Evolutionary conservation across 805 yeast species (phyloP), one percentile per base, ranked within the genome.

Genomic region (Candida adriatica): DNA sequence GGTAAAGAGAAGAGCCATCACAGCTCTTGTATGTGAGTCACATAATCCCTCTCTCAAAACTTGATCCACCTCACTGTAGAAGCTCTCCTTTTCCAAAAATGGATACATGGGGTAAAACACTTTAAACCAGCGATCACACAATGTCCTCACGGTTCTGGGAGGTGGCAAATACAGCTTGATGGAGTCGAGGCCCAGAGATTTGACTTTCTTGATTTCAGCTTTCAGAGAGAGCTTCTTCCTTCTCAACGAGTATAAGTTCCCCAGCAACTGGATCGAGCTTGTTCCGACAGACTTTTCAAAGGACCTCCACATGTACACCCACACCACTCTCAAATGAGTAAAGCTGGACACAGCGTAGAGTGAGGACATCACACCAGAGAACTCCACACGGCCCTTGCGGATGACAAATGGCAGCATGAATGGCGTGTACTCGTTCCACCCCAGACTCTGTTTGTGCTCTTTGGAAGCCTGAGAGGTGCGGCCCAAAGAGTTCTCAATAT

Each of bases 341-440:
- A 75, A 82, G 39, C 62, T 70, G 33, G 62, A 61, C 31, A 73
- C 50, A 16, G 68, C 35, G 0, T 78, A 52, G 4, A 66, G 41
- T 67, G 75, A 66, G 1, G 75, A 50, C 20, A 72, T 58, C 0
- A 79, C 74, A 1, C 79, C 81, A 49, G 62, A 66, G 42, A 65
- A 64, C 37, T 61, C 59, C 20, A 66, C 51, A 26, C 72, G 51
- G 4, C 63, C 54, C 29, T 59, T 63, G 16, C 58, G 59, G 13
- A 61, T 38, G 31, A 62, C 51, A 33, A 70, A 56, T 0, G 79
- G 67, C 4, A 62, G 40, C 39, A 59, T n/a, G n/a, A n/a, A n/a
- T n/a, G n/a, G n/a, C n/a, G n/a, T n/a, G n/a, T n/a, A n/a, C n/a
- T n/a, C n/a, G n/a, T n/a, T n/a, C n/a, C n/a, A n/a, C n/a, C n/a